A percentile compares a stretch with the other conserved stretches of the same genome.
phyloP scores from a whole-genome alignment of 257 asterid genomes.

The Penstemon davidsonii region DNA sequence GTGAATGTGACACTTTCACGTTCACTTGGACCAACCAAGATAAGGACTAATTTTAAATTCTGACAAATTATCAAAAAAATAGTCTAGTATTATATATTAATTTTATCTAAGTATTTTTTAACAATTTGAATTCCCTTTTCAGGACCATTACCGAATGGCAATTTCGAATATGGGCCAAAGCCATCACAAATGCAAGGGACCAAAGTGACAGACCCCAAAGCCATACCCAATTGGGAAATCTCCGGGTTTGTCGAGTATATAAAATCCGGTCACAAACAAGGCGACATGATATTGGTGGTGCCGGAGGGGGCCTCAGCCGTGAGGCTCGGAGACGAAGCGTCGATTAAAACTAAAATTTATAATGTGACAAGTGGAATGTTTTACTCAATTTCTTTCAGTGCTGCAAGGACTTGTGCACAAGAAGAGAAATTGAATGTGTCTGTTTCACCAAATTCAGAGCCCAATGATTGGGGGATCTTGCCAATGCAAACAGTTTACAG shows the following conservation, averaged over 20 bases:
- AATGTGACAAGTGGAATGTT: constrained; percentile 43
- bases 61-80: no score
- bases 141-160: constrained; percentile 80
- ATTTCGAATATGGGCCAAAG: constrained; percentile 73
- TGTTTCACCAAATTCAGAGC: constrained; percentile 40
- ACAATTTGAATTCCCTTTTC: not conserved
- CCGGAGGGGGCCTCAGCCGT: constrained; percentile 81
- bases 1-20: not conserved
- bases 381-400: constrained; percentile 62
- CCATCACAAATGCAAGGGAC: constrained; percentile 65
- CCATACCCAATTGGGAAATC: constrained; percentile 68
- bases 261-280: constrained; percentile 74
- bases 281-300: constrained; percentile 79
- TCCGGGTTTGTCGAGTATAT: constrained; percentile 81
- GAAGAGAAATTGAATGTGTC: constrained; percentile 63
- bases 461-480: constrained; percentile 43
- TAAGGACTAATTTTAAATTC: no score
- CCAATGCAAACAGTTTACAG: constrained; percentile 54
- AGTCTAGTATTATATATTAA: no score
- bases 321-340: constrained; percentile 79
- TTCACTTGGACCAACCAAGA: not conserved
- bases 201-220: constrained; percentile 48
- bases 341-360: constrained; percentile 50
- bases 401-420: constrained; percentile 81
- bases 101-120: no score